Conservation (phyloP, 1,139 yeast species). For the Taiozyma sp. region DNA sequence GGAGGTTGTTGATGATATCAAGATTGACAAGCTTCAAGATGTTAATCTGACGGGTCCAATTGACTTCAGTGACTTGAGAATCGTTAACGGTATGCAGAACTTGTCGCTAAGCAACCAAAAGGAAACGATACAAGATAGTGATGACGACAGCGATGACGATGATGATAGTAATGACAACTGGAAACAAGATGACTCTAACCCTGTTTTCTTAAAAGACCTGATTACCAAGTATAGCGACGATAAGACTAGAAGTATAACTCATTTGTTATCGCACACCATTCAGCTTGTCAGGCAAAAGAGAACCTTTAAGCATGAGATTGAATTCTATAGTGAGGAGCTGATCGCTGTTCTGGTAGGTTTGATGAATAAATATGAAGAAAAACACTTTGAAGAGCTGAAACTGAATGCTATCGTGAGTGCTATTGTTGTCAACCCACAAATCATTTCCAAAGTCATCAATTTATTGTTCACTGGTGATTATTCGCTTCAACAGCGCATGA, state of each 20-base stretch:
- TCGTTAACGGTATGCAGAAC: constrained; percentile 9
- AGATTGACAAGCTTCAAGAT: constrained; percentile 14
- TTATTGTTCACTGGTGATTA: constrained; percentile 57
- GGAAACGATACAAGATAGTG: constrained; percentile 10
- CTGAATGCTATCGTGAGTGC: constrained; percentile 55
- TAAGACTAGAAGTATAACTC: constrained; percentile 12
- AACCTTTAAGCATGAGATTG: constrained; percentile 29
- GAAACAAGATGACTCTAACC: constrained; percentile 23
- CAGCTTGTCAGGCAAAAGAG: constrained; percentile 31
- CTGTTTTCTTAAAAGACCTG: constrained; percentile 33
- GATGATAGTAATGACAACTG: constrained; percentile 16
- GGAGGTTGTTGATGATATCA: constrained; percentile 26
- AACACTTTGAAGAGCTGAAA: constrained; percentile 52
- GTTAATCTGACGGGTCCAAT: constrained; percentile 9
- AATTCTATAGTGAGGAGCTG: constrained; percentile 43
- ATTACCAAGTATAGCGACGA: constrained; percentile 21
- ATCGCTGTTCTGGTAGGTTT: constrained; percentile 41
- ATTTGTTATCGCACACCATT: constrained; percentile 26
- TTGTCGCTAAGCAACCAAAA: constrained; percentile 13
- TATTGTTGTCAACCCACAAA: constrained; percentile 41
- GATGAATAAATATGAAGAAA: constrained; percentile 42
- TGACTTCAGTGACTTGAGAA: constrained; percentile 20
- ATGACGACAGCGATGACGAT: constrained; percentile 13
- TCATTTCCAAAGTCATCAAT: constrained; percentile 34
- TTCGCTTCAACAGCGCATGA: constrained; percentile 61